Percentiles rank a stretch among this genome's conserved stretches.
Evolutionary conservation across 2,329 filamentous ascomycete species (phyloP).

Genomic region (Gremmenia infestans): DNA sequence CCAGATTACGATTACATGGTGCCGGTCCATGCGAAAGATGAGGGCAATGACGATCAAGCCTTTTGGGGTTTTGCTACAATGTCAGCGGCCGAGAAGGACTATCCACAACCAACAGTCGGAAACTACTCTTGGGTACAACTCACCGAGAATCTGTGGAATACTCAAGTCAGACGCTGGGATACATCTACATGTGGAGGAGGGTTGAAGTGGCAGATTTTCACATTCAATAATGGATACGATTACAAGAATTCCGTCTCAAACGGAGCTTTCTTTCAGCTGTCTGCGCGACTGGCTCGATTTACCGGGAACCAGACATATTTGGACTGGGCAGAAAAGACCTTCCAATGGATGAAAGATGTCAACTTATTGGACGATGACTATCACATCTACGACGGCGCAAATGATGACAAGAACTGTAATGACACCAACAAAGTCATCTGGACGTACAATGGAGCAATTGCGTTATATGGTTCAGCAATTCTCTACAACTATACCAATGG

Average conservation of each 20-base stretch:
- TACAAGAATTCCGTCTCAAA: constrained; percentile 84
- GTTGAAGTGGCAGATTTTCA: constrained; percentile 76
- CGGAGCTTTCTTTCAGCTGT: constrained; percentile 77
- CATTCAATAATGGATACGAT: constrained; percentile 68
- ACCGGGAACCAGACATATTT: constrained; percentile 62
- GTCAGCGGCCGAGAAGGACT: constrained; percentile 63
- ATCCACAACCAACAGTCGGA: constrained; percentile 52
- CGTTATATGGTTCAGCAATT: constrained; percentile 59
- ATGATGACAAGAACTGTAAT: constrained; percentile 46
- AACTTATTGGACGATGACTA: constrained; percentile 52
- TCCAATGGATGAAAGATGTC: constrained; percentile 56
- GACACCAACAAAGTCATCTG: constrained; percentile 51
- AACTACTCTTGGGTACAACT: constrained; percentile 63
- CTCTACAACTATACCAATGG: constrained; percentile 56
- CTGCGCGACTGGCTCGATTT: constrained; percentile 66
- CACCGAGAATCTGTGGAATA: constrained; percentile 67
- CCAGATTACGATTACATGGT: constrained; percentile 56
- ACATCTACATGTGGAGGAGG: constrained; percentile 62
- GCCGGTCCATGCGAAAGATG: constrained; percentile 48
- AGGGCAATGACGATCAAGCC: constrained; percentile 71
- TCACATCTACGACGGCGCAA: constrained; percentile 60
- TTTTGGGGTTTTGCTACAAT: constrained; percentile 69
- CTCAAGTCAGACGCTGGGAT: constrained; percentile 68
- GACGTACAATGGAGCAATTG: constrained; percentile 62
- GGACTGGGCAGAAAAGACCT: constrained; percentile 63